A percentile compares a stretch with the other conserved stretches of the same genome.
Evolutionary conservation across 2,329 filamentous ascomycete species (phyloP).

Genomic region (Monosporascus ibericus): DNA sequence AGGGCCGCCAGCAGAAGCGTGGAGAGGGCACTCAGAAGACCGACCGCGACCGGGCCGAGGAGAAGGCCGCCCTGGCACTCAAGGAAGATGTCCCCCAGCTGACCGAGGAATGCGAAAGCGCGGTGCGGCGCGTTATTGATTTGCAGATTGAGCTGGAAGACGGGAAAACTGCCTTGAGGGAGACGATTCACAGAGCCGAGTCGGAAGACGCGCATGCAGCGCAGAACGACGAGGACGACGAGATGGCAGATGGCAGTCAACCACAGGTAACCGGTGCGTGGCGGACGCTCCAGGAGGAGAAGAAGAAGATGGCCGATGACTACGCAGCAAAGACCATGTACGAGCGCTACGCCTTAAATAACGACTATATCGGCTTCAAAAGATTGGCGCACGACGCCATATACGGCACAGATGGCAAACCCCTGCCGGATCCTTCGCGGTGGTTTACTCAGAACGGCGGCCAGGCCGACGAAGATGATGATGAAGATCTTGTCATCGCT

Average conservation of each 20-base stretch:
- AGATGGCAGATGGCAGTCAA: conserved; percentile 16
- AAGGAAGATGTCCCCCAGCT: conserved; percentile 34
- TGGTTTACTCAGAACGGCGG: conserved; percentile 47
- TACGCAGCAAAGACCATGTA: conserved; percentile 37
- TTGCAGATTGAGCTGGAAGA: conserved; percentile 44
- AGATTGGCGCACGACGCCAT: conserved; percentile 50
- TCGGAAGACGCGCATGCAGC: conserved; percentile 11
- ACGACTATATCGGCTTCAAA: conserved; percentile 56
- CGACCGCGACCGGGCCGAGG: conserved; percentile 29
- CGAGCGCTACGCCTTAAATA: conserved; percentile 48
- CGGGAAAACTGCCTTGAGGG: conserved; percentile 31
- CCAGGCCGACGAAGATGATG: conserved; percentile 37
- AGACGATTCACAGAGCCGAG: conserved; percentile 26
- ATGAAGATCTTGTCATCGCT: conserved; percentile 64
- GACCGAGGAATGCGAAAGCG: conserved; percentile 39
- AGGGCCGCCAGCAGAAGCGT: conserved; percentile 29
- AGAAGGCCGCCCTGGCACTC: conserved; percentile 33
- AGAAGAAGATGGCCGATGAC: conserved; percentile 31
- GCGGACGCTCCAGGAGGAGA: conserved; percentile 29
- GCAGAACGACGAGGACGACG: conserved; percentile 18
- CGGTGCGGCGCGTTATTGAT: conserved; percentile 45
- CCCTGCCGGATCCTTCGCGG: conserved; percentile 44
- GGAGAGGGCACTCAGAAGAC: conserved; percentile 28
- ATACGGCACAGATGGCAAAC: conserved; percentile 41
- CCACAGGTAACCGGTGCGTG: conserved; percentile 24